These are phyloP conservation scores for Casuarina equisetifolia DNA, from an alignment of 306 rosid species.

Conservation along the genomic window DNA sequence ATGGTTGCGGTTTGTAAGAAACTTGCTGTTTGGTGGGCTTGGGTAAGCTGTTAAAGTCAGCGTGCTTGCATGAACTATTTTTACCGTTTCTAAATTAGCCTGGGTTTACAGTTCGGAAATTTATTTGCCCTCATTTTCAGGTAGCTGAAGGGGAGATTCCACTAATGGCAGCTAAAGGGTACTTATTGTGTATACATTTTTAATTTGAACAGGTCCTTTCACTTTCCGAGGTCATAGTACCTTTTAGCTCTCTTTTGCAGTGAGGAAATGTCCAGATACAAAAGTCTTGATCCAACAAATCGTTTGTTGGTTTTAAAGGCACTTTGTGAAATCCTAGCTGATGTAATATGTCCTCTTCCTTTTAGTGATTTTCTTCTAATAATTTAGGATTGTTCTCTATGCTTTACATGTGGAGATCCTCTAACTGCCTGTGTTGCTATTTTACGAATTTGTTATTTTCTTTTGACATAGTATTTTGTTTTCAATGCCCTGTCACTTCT, in stretches of 20 bases:
- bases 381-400: slow-evolving; percentile 7
- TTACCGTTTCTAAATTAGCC: slow-evolving; percentile 15
- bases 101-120: slow-evolving; percentile 10
- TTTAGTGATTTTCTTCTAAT: slow-evolving; percentile 7
- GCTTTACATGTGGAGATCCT: slow-evolving; percentile 15
- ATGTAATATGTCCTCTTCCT: slow-evolving; percentile 42
- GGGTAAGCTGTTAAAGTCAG: slow-evolving; percentile 53
- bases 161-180: slow-evolving; percentile 75
- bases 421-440: neutral
- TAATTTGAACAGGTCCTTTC: neutral
- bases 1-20: slow-evolving; percentile 75
- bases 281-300: slow-evolving; percentile 62
- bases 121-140: slow-evolving; percentile 41
- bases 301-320: slow-evolving; percentile 77
- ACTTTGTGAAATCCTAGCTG: slow-evolving; percentile 87
- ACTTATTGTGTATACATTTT: slow-evolving; percentile 24
- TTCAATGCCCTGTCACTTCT: neutral
- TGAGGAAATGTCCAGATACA: slow-evolving; percentile 70
- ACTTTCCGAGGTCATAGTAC: slow-evolving; percentile 11
- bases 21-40: slow-evolving; percentile 82
- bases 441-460: neutral
- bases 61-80: slow-evolving; percentile 13
- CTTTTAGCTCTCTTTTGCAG: slow-evolving; percentile 48
- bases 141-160: slow-evolving; percentile 91
- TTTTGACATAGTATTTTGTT: slow-evolving; percentile 15